A percentile compares a stretch with the other conserved stretches of the same genome.
Evolutionary conservation across 2,329 filamentous ascomycete species (phyloP).

Genomic region (Stromatinia cepivora): DNA sequence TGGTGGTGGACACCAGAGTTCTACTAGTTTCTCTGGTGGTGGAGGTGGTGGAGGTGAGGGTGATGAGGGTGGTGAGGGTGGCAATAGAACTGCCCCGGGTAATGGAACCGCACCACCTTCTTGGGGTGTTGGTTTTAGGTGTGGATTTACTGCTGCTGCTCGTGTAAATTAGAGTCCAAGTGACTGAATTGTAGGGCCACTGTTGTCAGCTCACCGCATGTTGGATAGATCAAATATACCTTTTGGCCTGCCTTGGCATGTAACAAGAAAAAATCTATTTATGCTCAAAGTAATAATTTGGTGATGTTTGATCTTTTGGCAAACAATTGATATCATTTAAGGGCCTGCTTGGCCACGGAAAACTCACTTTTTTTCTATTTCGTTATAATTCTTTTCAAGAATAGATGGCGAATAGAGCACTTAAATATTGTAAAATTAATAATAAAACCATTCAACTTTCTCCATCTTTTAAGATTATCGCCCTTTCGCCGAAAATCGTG

Average conservation of each 20-base stretch:
- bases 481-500: no score
- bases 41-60: not conserved
- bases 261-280: not conserved
- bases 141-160: not conserved
- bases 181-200: not conserved
- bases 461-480: no score
- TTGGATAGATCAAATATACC: constrained; percentile 4
- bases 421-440: no score
- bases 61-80: not conserved
- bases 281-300: not conserved
- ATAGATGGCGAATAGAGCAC: no score
- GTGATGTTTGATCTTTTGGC: not conserved
- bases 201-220: not conserved
- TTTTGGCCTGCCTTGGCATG: not conserved
- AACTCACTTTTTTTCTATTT: no score
- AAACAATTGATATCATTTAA: not conserved
- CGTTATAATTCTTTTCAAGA: no score
- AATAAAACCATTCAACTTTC: no score
- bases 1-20: not conserved
- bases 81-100: not conserved
- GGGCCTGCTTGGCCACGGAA: not conserved
- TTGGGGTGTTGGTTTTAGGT: not conserved
- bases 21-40: not conserved
- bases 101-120: not conserved
- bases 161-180: not conserved